These are phyloP conservation scores for Ceratorhiza oryzae-sativae DNA, from an alignment of 1,284 basidiomycete species.

Conservation along the genomic window DNA sequence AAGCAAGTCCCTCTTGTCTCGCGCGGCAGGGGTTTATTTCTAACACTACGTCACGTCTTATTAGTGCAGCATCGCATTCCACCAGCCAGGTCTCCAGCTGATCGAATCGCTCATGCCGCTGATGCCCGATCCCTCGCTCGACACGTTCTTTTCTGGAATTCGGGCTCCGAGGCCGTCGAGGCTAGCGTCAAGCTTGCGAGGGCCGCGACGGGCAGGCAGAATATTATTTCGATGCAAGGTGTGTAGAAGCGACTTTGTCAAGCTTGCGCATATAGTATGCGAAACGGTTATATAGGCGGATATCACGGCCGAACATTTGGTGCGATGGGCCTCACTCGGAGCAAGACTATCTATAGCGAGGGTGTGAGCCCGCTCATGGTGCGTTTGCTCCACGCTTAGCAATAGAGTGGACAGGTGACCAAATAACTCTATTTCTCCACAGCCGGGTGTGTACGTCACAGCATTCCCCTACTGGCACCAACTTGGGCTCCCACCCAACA, in stretches of 20 bases:
- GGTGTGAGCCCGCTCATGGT: conserved; percentile 85
- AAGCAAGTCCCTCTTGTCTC: conserved; percentile 54
- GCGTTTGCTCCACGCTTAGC: conserved; percentile 45
- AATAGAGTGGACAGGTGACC: background rate
- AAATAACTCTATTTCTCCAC: conserved; percentile 9
- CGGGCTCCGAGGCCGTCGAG: conserved; percentile 90
- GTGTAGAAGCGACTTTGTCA: conserved; percentile 46
- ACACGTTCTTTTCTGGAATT: conserved; percentile 98
- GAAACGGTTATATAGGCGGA: conserved; percentile 54
- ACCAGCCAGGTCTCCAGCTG: conserved; percentile 76
- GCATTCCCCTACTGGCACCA: conserved; percentile 97
- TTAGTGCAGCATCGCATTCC: conserved; percentile 80
- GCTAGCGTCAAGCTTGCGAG: conserved; percentile 84
- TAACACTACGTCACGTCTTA: conserved; percentile 29
- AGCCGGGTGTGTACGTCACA: conserved; percentile 84
- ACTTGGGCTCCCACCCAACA: conserved; percentile 67
- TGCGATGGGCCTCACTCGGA: conserved; percentile 86
- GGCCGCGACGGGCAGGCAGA: conserved; percentile 76
- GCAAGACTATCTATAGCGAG: conserved; percentile 89
- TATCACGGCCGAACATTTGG: conserved; percentile 90
- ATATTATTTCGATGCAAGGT: conserved; percentile 91
- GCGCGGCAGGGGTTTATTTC: conserved; percentile 6
- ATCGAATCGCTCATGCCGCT: conserved; percentile 79
- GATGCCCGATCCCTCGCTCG: conserved; percentile 86
- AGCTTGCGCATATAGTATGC: background rate